These are phyloP conservation scores for Penicillium longicatenatum DNA, from an alignment of 495 filamentous ascomycete genomes.

Conservation along the genomic window DNA sequence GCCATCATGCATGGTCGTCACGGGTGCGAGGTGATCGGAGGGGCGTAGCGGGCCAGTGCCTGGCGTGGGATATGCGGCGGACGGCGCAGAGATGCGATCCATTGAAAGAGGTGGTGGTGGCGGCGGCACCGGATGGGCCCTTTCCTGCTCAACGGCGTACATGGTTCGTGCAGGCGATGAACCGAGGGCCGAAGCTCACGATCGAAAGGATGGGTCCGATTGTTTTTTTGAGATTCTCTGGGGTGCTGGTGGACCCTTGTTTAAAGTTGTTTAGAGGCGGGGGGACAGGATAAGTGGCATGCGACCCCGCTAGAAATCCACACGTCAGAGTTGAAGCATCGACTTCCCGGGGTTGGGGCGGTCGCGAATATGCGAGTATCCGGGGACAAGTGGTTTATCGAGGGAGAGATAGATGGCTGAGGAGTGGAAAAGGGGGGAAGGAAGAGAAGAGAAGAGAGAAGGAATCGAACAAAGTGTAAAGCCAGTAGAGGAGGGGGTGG, in stretches of 20 bases:
- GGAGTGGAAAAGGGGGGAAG: background rate
- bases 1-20: constrained; percentile 46
- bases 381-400: background rate
- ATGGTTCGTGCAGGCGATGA: constrained; percentile 36
- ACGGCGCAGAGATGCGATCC: constrained; percentile 49
- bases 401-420: background rate
- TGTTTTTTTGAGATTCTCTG: constrained; percentile 19
- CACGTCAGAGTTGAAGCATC: constrained; percentile 39
- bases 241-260: constrained; percentile 7
- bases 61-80: constrained; percentile 44
- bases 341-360: constrained; percentile 23
- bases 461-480: background rate
- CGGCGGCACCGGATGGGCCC: constrained; percentile 42
- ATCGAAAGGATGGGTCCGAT: constrained; percentile 16
- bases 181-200: constrained; percentile 24
- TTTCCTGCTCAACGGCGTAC: constrained; percentile 48
- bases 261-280: constrained; percentile 9
- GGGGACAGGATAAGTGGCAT: constrained; percentile 23
- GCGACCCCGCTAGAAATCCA: constrained; percentile 30
- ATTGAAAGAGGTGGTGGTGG: constrained; percentile 48
- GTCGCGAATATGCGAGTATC: constrained; percentile 6
- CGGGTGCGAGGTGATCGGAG: constrained; percentile 40
- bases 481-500: background rate
- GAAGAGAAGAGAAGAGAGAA: constrained; percentile 11
- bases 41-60: constrained; percentile 35